phyloP scores from a whole-genome alignment of 345 rosid species.

The Aquilaria sinensis region DNA sequence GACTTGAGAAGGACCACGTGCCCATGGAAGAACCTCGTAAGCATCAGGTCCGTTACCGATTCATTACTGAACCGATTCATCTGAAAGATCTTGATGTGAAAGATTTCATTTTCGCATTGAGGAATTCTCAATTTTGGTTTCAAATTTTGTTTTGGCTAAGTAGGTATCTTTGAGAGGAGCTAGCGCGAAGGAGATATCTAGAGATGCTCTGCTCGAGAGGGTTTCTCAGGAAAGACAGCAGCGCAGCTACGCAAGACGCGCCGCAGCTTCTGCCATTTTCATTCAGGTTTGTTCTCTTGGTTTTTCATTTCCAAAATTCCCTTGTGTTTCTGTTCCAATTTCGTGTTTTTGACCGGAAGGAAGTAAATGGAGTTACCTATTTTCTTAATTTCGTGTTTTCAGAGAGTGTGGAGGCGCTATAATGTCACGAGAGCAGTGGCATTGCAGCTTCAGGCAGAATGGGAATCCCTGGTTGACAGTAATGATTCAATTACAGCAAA shows the following conservation, averaged over 20 bases:
- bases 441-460: conserved; percentile 51
- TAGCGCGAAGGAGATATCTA: conserved; percentile 76
- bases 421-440: conserved; percentile 50
- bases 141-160: conserved; percentile 8
- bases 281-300: background rate
- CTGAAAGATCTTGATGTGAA: background rate
- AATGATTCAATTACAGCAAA: conserved; percentile 29
- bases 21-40: conserved; percentile 66
- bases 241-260: conserved; percentile 69
- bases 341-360: background rate
- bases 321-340: background rate
- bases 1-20: no score
- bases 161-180: conserved; percentile 96
- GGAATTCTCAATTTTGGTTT: background rate
- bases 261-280: conserved; percentile 49
- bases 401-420: conserved; percentile 85
- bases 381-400: conserved; percentile 12
- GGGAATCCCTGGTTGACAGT: conserved; percentile 43
- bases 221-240: conserved; percentile 80
- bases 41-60: conserved; percentile 43
- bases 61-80: background rate
- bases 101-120: background rate
- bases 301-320: background rate
- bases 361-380: background rate
- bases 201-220: conserved; percentile 87